Evolutionary conservation across 140 eudicot genomes (phyloP).

Genomic region (Anethum foeniculum): DNA sequence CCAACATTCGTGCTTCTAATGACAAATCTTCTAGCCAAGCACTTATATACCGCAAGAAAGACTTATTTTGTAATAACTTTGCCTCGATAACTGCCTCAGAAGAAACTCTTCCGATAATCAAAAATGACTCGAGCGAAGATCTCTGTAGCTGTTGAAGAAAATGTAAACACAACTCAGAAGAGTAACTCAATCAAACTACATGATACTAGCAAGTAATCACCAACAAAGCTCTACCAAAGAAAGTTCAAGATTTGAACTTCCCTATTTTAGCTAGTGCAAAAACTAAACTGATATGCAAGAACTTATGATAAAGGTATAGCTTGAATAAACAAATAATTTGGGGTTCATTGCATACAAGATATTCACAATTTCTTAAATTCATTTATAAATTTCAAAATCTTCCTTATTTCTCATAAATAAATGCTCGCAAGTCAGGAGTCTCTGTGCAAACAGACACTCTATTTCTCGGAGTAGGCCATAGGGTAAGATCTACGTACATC

Average conservation of each 20-base stretch:
- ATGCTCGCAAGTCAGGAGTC: not conserved
- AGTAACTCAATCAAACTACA: not conserved
- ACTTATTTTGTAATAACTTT: constrained; percentile 34
- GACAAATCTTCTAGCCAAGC: constrained; percentile 58
- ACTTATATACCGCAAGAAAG: constrained; percentile 42
- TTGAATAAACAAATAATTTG: not conserved
- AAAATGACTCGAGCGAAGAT: constrained; percentile 67
- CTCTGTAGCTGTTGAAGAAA: constrained; percentile 55
- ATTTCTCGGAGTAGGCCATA: not conserved
- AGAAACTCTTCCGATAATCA: constrained; percentile 84
- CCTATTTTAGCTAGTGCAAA: not conserved
- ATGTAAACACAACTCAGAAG: not conserved
- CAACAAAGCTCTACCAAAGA: not conserved
- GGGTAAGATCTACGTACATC: not conserved
- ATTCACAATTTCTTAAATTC: not conserved
- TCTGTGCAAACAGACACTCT: not conserved
- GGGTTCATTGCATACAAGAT: not conserved
- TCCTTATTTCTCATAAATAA: not conserved
- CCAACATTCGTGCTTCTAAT: constrained; percentile 54
- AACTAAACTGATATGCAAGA: not conserved
- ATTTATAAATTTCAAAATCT: not conserved
- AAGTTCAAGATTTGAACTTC: not conserved
- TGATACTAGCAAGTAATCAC: not conserved
- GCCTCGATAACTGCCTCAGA: constrained; percentile 71
- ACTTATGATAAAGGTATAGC: not conserved